phyloP scores from a whole-genome alignment of 371 early-diverging fungal genomes.

The Umbelopsis sp. region DNA sequence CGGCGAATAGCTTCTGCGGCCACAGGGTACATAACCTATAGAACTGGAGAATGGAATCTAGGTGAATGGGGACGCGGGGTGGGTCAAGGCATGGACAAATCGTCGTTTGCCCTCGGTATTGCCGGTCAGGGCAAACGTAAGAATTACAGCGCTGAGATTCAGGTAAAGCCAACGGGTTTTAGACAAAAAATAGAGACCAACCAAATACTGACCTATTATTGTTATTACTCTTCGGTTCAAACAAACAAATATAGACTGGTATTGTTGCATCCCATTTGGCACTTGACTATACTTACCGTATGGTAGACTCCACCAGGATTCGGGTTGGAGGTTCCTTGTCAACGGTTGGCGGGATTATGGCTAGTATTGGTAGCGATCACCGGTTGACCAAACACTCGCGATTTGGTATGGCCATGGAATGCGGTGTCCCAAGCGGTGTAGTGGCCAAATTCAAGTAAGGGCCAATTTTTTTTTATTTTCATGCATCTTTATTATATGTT shows the following conservation, averaged over 20 bases:
- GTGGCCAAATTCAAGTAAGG: conserved; percentile 70
- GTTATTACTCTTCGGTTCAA: no score
- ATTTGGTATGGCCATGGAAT: conserved; percentile 77
- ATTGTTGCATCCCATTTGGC: conserved; percentile 54
- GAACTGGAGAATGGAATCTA: conserved; percentile 74
- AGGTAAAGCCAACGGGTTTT: conserved; percentile 35
- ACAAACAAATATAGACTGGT: conserved; percentile 39
- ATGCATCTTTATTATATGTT: no score
- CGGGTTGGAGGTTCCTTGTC: conserved; percentile 48
- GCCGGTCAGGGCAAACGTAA: conserved; percentile 53
- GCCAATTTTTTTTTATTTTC: neutral
- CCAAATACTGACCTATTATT: no score
- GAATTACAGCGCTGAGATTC: conserved; percentile 60
- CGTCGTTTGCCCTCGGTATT: conserved; percentile 66
- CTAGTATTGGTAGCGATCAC: conserved; percentile 63
- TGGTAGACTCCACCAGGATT: conserved; percentile 37
- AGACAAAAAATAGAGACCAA: no score
- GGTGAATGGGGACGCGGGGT: conserved; percentile 65
- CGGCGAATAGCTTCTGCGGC: conserved; percentile 60
- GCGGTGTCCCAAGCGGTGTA: conserved; percentile 76
- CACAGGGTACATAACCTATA: conserved; percentile 80
- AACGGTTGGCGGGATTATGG: conserved; percentile 54
- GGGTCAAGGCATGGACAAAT: conserved; percentile 54
- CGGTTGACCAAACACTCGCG: conserved; percentile 69
- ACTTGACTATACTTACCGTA: conserved; percentile 46